These are phyloP conservation scores for Coleophoma crateriformis DNA, from an alignment of 2,329 filamentous ascomycete species.

Conservation along the genomic window DNA sequence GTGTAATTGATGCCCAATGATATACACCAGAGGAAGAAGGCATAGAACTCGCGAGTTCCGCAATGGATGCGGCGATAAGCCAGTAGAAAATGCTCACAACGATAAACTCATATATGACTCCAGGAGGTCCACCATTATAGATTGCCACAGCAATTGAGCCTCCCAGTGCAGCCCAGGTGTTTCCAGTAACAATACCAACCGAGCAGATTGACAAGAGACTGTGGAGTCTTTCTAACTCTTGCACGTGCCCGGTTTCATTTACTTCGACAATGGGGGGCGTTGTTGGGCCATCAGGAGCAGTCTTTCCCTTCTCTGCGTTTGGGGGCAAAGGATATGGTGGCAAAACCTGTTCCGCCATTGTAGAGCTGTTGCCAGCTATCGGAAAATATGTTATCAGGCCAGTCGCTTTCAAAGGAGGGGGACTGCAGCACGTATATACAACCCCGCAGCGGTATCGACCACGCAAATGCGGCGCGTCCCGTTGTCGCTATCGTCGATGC, in stretches of 20 bases:
- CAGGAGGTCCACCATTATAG: constrained; percentile 56
- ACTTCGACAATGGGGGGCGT: neutral
- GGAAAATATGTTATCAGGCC: too few relatives aligned
- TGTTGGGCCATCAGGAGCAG: too few relatives aligned
- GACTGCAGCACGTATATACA: too few relatives aligned
- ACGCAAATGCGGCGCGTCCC: too few relatives aligned
- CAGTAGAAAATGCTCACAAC: constrained; percentile 43
- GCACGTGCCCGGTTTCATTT: constrained; percentile 35
- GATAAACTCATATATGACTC: constrained; percentile 57
- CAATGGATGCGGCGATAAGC: constrained; percentile 42
- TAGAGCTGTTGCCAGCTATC: too few relatives aligned
- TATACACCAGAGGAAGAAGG: constrained; percentile 30
- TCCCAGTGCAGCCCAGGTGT: constrained; percentile 39
- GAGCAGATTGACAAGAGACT: constrained; percentile 38
- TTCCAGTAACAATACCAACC: constrained; percentile 38
- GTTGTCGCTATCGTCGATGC: too few relatives aligned
- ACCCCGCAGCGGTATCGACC: too few relatives aligned
- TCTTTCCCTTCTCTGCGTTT: neutral
- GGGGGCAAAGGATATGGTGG: too few relatives aligned
- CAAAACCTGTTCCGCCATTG: too few relatives aligned
- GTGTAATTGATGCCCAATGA: constrained; percentile 46
- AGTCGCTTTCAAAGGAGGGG: too few relatives aligned
- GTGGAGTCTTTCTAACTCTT: constrained; percentile 45
- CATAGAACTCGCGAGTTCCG: constrained; percentile 31
- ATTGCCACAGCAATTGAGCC: constrained; percentile 33